Percentiles rank a stretch among this genome's conserved stretches.
Conservation (phyloP, 148 eudicot species). For the Rheum nobile region DNA sequence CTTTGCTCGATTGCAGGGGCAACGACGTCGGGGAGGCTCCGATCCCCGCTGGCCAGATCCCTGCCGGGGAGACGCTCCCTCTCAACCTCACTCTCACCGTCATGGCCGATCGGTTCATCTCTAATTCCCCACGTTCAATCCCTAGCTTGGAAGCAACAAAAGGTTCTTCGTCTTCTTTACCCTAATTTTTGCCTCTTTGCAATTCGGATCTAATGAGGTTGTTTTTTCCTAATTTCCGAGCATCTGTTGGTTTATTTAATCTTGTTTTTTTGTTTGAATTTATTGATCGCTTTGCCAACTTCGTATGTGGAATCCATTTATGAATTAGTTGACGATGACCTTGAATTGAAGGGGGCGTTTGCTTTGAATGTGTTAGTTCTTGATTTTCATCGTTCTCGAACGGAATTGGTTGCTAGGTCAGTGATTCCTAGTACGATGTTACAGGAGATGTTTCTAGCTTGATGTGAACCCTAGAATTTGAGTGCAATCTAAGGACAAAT, state of each 20-base stretch:
- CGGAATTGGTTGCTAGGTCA: background rate
- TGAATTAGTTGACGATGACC: background rate
- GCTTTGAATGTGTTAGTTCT: background rate
- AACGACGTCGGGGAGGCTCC: constrained; percentile 50
- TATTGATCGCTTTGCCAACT: background rate
- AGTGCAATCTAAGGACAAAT: background rate
- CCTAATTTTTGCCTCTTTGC: background rate
- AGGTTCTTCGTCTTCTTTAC: constrained; percentile 36
- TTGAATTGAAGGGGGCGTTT: background rate
- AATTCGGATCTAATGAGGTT: background rate
- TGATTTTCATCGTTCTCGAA: too few species aligned
- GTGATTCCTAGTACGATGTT: background rate
- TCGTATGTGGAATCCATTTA: background rate
- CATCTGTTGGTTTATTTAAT: too few species aligned
- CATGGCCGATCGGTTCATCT: constrained; percentile 48
- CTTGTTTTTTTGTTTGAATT: background rate
- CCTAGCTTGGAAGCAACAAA: constrained; percentile 48
- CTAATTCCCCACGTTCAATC: constrained; percentile 35
- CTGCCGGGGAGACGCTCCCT: constrained; percentile 30
- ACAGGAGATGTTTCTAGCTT: background rate
- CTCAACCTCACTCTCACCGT: too few species aligned
- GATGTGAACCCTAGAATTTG: background rate
- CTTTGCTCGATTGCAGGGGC: constrained; percentile 34
- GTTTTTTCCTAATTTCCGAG: background rate
- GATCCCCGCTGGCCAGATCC: constrained; percentile 44